Evolutionary conservation across 441 rosid genomes (phyloP).

Genomic region (Manihot esculenta): DNA sequence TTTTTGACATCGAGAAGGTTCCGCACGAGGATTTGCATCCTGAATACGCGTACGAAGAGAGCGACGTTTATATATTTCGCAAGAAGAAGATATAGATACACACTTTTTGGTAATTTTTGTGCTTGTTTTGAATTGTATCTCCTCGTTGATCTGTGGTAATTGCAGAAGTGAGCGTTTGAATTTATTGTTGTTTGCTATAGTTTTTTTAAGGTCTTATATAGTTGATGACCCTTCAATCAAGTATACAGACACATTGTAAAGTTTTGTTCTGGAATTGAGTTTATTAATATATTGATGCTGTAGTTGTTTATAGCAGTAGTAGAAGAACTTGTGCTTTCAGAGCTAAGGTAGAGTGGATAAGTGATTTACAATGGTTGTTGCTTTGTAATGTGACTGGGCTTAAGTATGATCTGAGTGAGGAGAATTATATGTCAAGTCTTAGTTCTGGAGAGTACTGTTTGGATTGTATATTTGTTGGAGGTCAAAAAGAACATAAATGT

Average conservation of each 20-base stretch:
- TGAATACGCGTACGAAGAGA: constrained; percentile 64
- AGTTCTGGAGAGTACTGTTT: background rate
- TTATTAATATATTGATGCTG: background rate
- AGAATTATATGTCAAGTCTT: constrained; percentile 1
- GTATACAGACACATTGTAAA: background rate
- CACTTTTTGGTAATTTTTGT: constrained; percentile 9
- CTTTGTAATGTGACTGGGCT: background rate
- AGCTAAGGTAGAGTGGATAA: background rate
- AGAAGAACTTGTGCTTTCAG: background rate
- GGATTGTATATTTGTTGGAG: background rate
- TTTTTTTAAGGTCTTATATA: background rate
- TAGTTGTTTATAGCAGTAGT: background rate
- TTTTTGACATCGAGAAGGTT: constrained; percentile 65
- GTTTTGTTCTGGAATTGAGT: background rate
- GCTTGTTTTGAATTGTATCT: background rate
- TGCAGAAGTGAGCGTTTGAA: background rate
- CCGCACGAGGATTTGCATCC: constrained; percentile 73
- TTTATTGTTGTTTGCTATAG: background rate
- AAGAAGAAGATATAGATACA: constrained; percentile 39
- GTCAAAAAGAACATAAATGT: background rate
- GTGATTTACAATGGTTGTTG: background rate
- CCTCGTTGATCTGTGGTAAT: background rate
- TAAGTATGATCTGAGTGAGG: background rate
- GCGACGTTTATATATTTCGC: constrained; percentile 63
- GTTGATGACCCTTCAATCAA: background rate